Base-by-base conservation (phyloP, 805 yeast genomes). In the Wickerhamomyces chaumierensis region DNA sequence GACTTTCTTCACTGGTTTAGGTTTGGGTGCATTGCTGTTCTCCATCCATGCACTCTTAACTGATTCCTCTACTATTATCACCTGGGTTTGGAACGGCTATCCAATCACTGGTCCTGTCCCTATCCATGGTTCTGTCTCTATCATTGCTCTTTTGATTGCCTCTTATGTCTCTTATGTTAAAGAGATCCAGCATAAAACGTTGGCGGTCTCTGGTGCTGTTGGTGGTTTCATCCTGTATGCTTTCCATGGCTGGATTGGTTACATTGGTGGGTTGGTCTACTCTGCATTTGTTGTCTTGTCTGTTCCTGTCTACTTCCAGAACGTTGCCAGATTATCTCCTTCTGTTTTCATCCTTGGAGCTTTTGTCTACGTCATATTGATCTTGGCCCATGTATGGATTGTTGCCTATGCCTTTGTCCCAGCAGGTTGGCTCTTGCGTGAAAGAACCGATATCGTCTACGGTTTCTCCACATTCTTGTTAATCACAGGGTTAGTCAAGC, bases 381-480 rank as follows among this genome's bases (percentile, higher is more conserved):
- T 80, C 19, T 66, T 92, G 44, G 94, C 82, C 5, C 90, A 87
- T 58, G 94, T 90, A 37, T 90, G 97, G 97, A 80, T 82, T 33
- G 97, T 92, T 35, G 98, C 98, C 0, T 92, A 92, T 59, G 97
- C 98, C 0, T 92, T 92, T 63, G 98, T 92, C 35, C 98, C 98
- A 11, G 88, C 85, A 43, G 98, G 98, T 8, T 79, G 81, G 55
- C 43, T 82, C 18, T 65, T 92, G 37, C 74, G 98, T 53, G 98
- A 92, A 60, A 73, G 96, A 57, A 80, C 92, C 1, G 95, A 86
- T 57, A 58, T 82, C 35, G 73, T 92, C 3, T 58, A 87, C 34
- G 70, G 70, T 5, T 44, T 63, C 8, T 75, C 92, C 14, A 74
- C 78, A 35, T 45, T 58, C 0, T 53, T 70, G 35, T 61, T 85